Conservation (phyloP, 805 yeast genomes). For the Priceomyces medius region DNA sequence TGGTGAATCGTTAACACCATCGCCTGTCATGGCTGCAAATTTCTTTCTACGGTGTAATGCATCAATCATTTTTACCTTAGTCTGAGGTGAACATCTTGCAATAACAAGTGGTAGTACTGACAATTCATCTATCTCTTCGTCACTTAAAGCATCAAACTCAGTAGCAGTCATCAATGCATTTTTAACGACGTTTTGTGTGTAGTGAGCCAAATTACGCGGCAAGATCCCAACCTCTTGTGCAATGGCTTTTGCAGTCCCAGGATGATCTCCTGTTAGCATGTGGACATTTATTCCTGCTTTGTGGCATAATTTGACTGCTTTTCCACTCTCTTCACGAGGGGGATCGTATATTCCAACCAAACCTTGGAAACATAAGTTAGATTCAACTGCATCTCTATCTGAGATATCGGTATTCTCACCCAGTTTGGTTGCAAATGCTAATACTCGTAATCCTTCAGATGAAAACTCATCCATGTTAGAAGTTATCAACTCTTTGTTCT, state of each 20-base stretch:
- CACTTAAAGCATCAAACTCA: slow-evolving; percentile 32
- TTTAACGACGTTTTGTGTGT: slow-evolving; percentile 31
- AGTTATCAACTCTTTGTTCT: slow-evolving; percentile 44
- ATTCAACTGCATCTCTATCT: slow-evolving; percentile 47
- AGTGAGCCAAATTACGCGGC: slow-evolving; percentile 46
- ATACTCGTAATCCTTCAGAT: slow-evolving; percentile 65
- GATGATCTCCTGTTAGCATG: slow-evolving; percentile 82
- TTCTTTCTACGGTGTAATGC: slow-evolving; percentile 38
- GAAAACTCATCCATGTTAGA: slow-evolving; percentile 59
- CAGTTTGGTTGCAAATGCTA: slow-evolving; percentile 61
- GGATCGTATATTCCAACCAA: slow-evolving; percentile 80
- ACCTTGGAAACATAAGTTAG: slow-evolving; percentile 57
- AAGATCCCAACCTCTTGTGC: slow-evolving; percentile 80
- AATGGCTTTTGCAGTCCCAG: slow-evolving; percentile 74
- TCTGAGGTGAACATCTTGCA: slow-evolving; percentile 43
- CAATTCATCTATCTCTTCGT: slow-evolving; percentile 32
- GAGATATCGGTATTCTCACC: slow-evolving; percentile 19
- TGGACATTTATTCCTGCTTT: slow-evolving; percentile 75
- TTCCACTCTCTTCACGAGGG: slow-evolving; percentile 68
- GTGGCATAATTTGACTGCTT: slow-evolving; percentile 65
- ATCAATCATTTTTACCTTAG: slow-evolving; percentile 42
- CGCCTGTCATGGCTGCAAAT: slow-evolving; percentile 47
- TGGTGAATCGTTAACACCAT: slow-evolving; percentile 82
- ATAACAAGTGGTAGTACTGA: slow-evolving; percentile 41
- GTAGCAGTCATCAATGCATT: slow-evolving; percentile 39